Evolutionary conservation across 176 grass and related monocot species (phyloP), one percentile per base, ranked within the genome.

Genomic region (Tillandsia leiboldiana): DNA sequence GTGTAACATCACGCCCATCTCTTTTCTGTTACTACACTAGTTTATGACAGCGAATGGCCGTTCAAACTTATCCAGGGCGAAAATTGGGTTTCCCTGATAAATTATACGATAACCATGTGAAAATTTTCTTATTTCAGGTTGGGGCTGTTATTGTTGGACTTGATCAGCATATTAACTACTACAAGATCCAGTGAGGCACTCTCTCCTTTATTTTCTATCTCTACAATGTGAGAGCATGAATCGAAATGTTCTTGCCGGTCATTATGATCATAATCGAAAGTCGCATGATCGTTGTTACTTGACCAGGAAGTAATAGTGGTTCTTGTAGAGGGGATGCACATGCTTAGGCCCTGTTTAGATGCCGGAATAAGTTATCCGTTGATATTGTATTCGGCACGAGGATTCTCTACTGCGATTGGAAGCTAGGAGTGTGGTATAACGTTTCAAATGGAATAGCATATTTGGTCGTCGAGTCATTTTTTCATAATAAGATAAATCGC

Each of bases 151-250:
- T 97, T 83, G 83, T 97, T 79, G 93, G 89, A 63, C 86, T 97
- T 77, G 93, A 97, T 87, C 89, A 90, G 17, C 82, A 97, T 83
- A 89, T 97, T 72, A 97, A 87, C 57, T 97, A 90, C 75, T 97
- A 97, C 75, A 97, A 97, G 81, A 85, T 97, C 74, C 89, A 92
- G 86, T 92, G 66, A 83, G 71, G 58, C 59, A 27, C 77, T 53
- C 69, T 74, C 71, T 71, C 81, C 65, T 51, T 53, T 72, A 12
- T 3, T 12, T 68, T 53, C 61, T 78, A 58, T 63, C 26, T 83
- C 73, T 51, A 51, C 52, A 48, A 23, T 13, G 23, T 29, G 68
- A 24, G 51, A 70, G 22, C 50, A 52, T 27, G 14, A 70, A 12
- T 14, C 12, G 3, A 26, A 52, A 27, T n/a, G 11, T 48, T 66